Evolutionary conservation across 441 rosid species (phyloP), one percentile per base, ranked within the genome.

Genomic region (Syzygium syzygioides): DNA sequence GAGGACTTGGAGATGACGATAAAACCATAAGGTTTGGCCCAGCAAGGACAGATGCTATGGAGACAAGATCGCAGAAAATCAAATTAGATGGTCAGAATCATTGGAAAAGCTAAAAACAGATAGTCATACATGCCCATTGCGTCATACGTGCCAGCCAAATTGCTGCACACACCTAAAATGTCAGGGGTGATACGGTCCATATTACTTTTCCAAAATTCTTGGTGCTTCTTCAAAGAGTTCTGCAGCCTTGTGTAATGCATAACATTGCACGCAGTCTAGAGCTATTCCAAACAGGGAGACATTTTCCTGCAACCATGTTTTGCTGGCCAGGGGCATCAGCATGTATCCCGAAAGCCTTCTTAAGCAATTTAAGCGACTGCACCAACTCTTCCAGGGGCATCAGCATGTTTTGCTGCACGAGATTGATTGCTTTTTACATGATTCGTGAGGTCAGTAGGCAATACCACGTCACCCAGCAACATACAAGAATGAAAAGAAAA

Each of bases 91-190:
- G 83, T 52, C 15, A 41, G 83, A 41, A 76, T 76, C n/a, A 41
- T 23, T 17, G 23, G 83, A 41, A 41, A 76, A 76, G 53, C 53
- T 23, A 41, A 76, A 23, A 76, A 23, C n/a, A 41, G 12, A 41
- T 23, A 26, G n/a, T 23, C 83, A 45, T 88, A 91, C 93, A 91
- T 91, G 85, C 94, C 94, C 91, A 92, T 87, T 83, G 94, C 93
- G 83, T 93, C 94, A 85, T 92, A 93, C 52, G 94, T 91, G 50
- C 93, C 94, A 4, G 94, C 93, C 50, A 91, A 91, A 87, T 92
- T 91, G 92, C 94, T 91, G 86, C 89, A 91, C 52, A 91, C 92
- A 23, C 95, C 95, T 23, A 92, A 89, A 56, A 91, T 91, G 57
- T 91, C 93, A 37, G 86, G 86, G 66, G 87, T 92, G 92, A 90